Conservation (phyloP, 768 basidiomycete genomes). For the Russula lepida region DNA sequence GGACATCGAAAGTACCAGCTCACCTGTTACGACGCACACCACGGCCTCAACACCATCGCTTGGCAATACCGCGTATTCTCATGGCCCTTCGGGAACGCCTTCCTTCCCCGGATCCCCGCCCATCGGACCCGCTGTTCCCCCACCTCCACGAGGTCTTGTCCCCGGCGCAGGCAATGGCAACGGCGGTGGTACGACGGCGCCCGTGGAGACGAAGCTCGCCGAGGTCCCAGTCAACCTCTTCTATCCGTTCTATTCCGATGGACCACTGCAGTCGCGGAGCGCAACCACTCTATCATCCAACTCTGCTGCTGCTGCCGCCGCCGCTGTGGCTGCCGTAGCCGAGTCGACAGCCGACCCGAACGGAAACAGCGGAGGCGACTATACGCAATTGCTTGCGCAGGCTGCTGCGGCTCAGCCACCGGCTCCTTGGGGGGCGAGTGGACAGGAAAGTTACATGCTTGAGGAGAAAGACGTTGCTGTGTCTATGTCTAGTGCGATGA, state of each 20-base stretch:
- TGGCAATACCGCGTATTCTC: conserved; percentile 28
- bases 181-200: not conserved
- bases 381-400: conserved; percentile 47
- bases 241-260: conserved; percentile 72
- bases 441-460: conserved; percentile 57
- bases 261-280: conserved; percentile 24
- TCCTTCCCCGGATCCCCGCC: conserved; percentile 26
- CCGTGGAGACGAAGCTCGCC: conserved; percentile 35
- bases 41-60: conserved; percentile 25
- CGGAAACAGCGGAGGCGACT: conserved; percentile 30
- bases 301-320: not conserved
- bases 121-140: conserved; percentile 9
- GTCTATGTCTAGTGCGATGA: conserved; percentile 4
- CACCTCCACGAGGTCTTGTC: not conserved
- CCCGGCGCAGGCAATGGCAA: not conserved
- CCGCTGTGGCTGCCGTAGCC: not conserved
- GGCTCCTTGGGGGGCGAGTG: conserved; percentile 46
- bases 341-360: not conserved
- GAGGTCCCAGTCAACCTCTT: conserved; percentile 65
- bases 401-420: conserved; percentile 44
- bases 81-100: conserved; percentile 19
- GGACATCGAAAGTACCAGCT: conserved; percentile 31
- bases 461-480: conserved; percentile 47
- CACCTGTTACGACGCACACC: conserved; percentile 7
- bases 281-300: conserved; percentile 12